Evolutionary conservation across 106 monocot genomes (phyloP).

Genomic region (Dioscorea zingiberensis): DNA sequence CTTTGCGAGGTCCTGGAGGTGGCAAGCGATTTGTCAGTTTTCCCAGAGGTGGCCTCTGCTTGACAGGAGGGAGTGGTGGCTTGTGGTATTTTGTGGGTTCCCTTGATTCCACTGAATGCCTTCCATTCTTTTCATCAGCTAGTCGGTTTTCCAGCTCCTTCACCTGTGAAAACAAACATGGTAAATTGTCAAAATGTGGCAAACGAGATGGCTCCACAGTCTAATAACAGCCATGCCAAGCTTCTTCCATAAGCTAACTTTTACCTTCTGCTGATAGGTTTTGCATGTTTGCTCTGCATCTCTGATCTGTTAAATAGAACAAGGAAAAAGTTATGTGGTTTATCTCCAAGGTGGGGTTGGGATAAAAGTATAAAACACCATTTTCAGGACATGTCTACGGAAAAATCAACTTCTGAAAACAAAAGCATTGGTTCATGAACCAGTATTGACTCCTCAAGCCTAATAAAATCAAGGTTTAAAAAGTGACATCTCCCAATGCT

Average conservation of each 20-base stretch:
- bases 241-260: neutral
- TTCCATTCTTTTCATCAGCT: conserved; percentile 40
- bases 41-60: conserved; percentile 41
- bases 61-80: conserved; percentile 57
- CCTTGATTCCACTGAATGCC: conserved; percentile 10
- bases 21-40: conserved; percentile 46
- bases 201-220: too few relatives aligned
- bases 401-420: too few relatives aligned
- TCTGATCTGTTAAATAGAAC: conserved; percentile 26
- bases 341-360: too few relatives aligned
- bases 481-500: neutral
- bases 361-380: too few relatives aligned
- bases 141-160: conserved; percentile 77
- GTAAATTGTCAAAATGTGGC: neutral
- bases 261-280: conserved; percentile 61
- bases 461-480: neutral
- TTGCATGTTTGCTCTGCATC: conserved; percentile 49
- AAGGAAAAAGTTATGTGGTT: neutral
- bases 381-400: too few relatives aligned
- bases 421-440: too few relatives aligned
- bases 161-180: conserved; percentile 26
- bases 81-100: conserved; percentile 24
- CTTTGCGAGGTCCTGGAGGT: conserved; percentile 20
- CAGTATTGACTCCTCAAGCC: too few relatives aligned
- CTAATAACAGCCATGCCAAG: too few relatives aligned